A percentile compares a stretch with the other conserved stretches of the same genome.
These are phyloP conservation scores for Penicillium sp. DNA, from an alignment of 2,329 filamentous ascomycete genomes.

Conservation along the genomic window DNA sequence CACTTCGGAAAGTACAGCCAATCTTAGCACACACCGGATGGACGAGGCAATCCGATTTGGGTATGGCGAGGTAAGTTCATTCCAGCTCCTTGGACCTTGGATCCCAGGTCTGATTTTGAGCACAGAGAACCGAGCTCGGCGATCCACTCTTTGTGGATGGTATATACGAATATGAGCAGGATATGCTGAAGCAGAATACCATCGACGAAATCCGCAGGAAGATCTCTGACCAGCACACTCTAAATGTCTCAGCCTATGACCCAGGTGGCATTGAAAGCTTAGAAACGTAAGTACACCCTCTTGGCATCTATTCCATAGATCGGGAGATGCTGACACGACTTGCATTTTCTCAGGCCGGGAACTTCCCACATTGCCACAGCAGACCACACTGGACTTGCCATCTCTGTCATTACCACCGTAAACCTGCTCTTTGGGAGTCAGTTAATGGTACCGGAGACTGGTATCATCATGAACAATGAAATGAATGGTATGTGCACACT, in stretches of 20 bases:
- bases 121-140: constrained; percentile 68
- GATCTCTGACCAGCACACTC: constrained; percentile 70
- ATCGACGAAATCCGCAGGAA: constrained; percentile 59
- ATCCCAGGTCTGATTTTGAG: constrained; percentile 11
- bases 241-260: constrained; percentile 71
- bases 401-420: constrained; percentile 80
- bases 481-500: constrained; percentile 50
- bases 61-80: constrained; percentile 60
- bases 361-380: constrained; percentile 60
- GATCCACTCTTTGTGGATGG: constrained; percentile 73
- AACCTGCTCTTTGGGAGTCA: constrained; percentile 82
- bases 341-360: constrained; percentile 39
- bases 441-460: constrained; percentile 75
- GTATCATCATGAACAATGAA: constrained; percentile 69
- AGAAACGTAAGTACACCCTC: too few species aligned
- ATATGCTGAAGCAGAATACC: constrained; percentile 63
- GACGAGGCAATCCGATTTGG: constrained; percentile 87
- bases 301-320: constrained; percentile 10
- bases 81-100: neutral
- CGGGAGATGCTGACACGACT: neutral
- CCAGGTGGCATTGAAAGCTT: constrained; percentile 64
- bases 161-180: constrained; percentile 61
- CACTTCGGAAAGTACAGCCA: constrained; percentile 50
- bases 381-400: constrained; percentile 69
- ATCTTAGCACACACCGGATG: constrained; percentile 75